These are phyloP conservation scores for Lithohypha guttulata DNA, from an alignment of 2,329 filamentous ascomycete genomes.

Conservation along the genomic window DNA sequence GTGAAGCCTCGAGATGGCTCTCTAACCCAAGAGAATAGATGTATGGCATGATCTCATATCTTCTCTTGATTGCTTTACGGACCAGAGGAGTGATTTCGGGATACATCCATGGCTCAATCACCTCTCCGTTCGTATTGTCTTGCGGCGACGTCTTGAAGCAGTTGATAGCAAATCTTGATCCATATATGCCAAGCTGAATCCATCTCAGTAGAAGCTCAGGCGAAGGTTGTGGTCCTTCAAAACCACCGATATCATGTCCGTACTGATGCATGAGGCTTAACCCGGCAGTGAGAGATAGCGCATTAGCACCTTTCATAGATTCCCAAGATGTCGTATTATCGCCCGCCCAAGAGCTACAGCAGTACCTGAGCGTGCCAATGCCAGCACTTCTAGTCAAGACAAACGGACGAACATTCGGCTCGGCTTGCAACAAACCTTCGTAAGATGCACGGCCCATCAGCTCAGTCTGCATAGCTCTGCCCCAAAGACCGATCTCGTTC, in stretches of 20 bases:
- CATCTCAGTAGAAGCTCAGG: constrained; percentile 62
- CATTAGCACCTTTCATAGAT: constrained; percentile 61
- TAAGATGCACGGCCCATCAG: constrained; percentile 61
- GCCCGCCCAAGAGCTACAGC: constrained; percentile 62
- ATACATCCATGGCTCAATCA: constrained; percentile 73
- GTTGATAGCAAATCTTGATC: constrained; percentile 63
- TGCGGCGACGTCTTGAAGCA: constrained; percentile 62
- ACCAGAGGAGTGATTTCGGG: constrained; percentile 53
- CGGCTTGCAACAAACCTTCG: constrained; percentile 50
- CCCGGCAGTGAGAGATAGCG: constrained; percentile 56
- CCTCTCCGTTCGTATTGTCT: constrained; percentile 57
- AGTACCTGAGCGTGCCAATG: constrained; percentile 58
- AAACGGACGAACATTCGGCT: constrained; percentile 52
- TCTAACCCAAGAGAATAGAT: constrained; percentile 55
- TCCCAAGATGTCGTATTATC: constrained; percentile 67
- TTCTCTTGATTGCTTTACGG: constrained; percentile 54
- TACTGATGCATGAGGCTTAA: constrained; percentile 59
- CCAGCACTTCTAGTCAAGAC: constrained; percentile 62
- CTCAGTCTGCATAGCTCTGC: constrained; percentile 58
- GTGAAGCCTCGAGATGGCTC: constrained; percentile 50
- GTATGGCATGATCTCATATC: constrained; percentile 63
- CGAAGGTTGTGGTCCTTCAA: constrained; percentile 59
- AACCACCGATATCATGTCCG: constrained; percentile 65
- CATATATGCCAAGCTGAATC: constrained; percentile 61
- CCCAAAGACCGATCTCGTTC: constrained; percentile 57